Percentiles rank a stretch among this genome's conserved stretches.
phyloP scores from a whole-genome alignment of 148 eudicot species.

The Persicaria maculosa region DNA sequence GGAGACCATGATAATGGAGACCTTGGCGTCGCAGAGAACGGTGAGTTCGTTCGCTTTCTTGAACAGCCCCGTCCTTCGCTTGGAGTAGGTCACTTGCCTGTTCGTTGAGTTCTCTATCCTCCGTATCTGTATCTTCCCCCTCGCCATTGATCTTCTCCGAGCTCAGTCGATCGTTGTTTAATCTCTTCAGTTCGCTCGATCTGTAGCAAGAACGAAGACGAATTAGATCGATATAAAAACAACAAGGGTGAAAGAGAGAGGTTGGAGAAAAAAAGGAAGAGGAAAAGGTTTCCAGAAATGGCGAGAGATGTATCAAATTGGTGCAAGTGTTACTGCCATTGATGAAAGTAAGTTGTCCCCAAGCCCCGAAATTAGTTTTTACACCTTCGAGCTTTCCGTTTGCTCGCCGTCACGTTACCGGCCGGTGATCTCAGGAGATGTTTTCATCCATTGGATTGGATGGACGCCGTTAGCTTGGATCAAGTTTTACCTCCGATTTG shows the following conservation, averaged over 20 bases:
- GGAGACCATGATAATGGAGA: slow-evolving; percentile 80
- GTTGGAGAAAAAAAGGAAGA: slow-evolving; percentile 4
- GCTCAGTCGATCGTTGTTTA: background rate
- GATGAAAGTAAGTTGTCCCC: slow-evolving; percentile 11
- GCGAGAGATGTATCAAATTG: background rate
- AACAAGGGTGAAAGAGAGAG: background rate
- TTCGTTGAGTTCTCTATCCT: slow-evolving; percentile 78
- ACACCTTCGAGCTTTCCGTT: background rate
- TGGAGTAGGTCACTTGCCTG: slow-evolving; percentile 88
- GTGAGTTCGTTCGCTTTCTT: slow-evolving; percentile 84
- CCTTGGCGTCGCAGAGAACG: slow-evolving; percentile 79
- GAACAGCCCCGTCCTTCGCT: slow-evolving; percentile 75
- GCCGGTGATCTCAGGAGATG: background rate
- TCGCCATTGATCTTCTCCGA: slow-evolving; percentile 35
- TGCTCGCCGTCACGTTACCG: background rate
- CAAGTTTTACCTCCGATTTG: background rate
- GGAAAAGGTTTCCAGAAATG: slow-evolving; percentile 4
- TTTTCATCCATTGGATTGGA: background rate
- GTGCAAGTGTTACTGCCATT: background rate
- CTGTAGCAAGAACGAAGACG: background rate
- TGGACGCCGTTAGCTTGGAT: slow-evolving; percentile 4
- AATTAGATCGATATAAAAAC: background rate
- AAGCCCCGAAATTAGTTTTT: background rate
- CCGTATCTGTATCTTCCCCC: slow-evolving; percentile 89
- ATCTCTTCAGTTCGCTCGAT: background rate